Percentiles rank a stretch among this genome's conserved stretches.
Conservation (phyloP, 2,329 filamentous ascomycete species). For the Sporothrix globosa region DNA sequence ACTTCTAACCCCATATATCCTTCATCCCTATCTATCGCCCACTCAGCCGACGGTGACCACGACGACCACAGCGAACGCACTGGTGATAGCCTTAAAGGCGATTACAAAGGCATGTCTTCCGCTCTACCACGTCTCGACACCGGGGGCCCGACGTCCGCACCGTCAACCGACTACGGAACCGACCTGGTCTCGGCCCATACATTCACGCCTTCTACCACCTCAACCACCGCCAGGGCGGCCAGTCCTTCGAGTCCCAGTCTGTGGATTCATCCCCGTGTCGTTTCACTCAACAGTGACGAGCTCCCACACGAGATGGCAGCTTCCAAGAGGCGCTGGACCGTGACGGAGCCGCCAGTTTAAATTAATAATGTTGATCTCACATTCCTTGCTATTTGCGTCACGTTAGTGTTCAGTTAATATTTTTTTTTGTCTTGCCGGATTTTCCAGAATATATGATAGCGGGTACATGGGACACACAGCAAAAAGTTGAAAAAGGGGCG, state of each 20-base stretch:
- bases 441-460: not conserved
- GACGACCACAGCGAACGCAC: constrained; percentile 11
- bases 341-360: constrained; percentile 48
- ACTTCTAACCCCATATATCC: constrained; percentile 9
- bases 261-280: constrained; percentile 48
- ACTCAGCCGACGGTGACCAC: constrained; percentile 25
- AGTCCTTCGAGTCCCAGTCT: constrained; percentile 42
- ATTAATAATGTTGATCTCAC: not conserved
- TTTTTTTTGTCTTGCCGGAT: not conserved
- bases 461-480: not conserved
- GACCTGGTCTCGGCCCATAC: constrained; percentile 1
- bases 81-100: not conserved
- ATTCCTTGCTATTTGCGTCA: not conserved
- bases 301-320: constrained; percentile 51
- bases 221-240: not conserved
- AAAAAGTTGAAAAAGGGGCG: constrained; percentile 3
- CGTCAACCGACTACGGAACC: not conserved
- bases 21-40: constrained; percentile 28
- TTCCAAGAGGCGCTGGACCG: constrained; percentile 60
- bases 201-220: not conserved
- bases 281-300: constrained; percentile 40
- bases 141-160: not conserved
- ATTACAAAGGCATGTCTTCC: not conserved
- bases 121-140: constrained; percentile 26
- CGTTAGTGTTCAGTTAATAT: not conserved